Conservation (phyloP, 306 rosid species). For the Ceratonia siliqua region DNA sequence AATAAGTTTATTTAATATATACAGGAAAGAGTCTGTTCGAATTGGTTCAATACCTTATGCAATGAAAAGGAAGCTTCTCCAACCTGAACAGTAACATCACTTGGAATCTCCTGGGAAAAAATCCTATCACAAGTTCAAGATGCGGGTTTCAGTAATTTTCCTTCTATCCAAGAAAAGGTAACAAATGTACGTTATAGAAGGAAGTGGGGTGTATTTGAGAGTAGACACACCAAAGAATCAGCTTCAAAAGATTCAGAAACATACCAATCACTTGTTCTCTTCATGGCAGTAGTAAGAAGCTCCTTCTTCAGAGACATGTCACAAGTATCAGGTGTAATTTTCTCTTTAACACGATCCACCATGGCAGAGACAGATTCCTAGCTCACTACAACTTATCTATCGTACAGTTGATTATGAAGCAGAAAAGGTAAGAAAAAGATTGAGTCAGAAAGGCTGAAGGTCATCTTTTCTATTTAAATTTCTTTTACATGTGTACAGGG, state of each 20-base stretch:
- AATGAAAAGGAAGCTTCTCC: constrained; percentile 80
- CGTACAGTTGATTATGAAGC: constrained; percentile 34
- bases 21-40: too few species aligned
- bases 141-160: constrained; percentile 1
- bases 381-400: constrained; percentile 42
- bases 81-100: constrained; percentile 73
- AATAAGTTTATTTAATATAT: too few species aligned
- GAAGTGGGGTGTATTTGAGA: neutral
- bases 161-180: constrained; percentile 11
- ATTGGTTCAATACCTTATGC: constrained; percentile 99
- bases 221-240: neutral
- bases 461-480: constrained; percentile 43
- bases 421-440: constrained; percentile 28
- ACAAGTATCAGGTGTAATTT: constrained; percentile 41
- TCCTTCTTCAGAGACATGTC: constrained; percentile 71
- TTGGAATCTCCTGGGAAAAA: constrained; percentile 96
- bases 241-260: constrained; percentile 17
- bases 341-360: constrained; percentile 58
- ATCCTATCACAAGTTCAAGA: constrained; percentile 64
- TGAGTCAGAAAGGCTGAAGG: constrained; percentile 33
- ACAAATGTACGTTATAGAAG: constrained; percentile 24
- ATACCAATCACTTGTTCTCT: constrained; percentile 96
- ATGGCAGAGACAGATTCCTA: constrained; percentile 46
- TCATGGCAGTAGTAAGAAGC: constrained; percentile 80
- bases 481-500: constrained; percentile 31